phyloP scores from a whole-genome alignment of 2,329 filamentous ascomycete species.

The Fusarium xyrophilum region DNA sequence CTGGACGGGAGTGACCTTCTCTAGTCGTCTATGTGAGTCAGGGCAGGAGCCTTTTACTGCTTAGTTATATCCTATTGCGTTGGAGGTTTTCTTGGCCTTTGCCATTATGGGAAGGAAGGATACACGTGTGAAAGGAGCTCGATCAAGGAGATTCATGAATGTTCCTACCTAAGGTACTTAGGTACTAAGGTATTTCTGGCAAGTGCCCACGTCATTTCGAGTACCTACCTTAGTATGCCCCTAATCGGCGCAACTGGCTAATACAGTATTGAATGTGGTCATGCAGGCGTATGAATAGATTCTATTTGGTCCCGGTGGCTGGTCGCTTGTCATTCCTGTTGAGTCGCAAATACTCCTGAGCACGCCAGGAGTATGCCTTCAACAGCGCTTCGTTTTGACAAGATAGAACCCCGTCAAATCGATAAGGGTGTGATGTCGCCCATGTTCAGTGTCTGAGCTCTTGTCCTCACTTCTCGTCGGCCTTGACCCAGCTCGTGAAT shows the following conservation, averaged over 20 bases:
- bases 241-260: background rate
- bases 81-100: background rate
- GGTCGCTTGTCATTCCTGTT: background rate
- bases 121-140: background rate
- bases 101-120: background rate
- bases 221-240: too few species aligned
- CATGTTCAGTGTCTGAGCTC: background rate
- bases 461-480: conserved; percentile 35
- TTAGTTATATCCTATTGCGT: background rate
- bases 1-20: background rate
- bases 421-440: background rate
- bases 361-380: background rate
- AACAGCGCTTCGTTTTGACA: background rate
- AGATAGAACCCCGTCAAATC: background rate
- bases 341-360: background rate
- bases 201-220: background rate
- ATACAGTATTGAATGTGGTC: background rate
- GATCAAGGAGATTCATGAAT: background rate
- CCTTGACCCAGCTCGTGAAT: conserved; percentile 76
- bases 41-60: background rate
- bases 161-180: background rate
- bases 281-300: background rate
- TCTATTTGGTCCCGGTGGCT: background rate
- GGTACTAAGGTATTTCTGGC: background rate
- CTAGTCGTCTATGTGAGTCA: background rate